These are phyloP conservation scores for Persicaria maculosa DNA, from an alignment of 148 eudicot genomes.

Conservation along the genomic window DNA sequence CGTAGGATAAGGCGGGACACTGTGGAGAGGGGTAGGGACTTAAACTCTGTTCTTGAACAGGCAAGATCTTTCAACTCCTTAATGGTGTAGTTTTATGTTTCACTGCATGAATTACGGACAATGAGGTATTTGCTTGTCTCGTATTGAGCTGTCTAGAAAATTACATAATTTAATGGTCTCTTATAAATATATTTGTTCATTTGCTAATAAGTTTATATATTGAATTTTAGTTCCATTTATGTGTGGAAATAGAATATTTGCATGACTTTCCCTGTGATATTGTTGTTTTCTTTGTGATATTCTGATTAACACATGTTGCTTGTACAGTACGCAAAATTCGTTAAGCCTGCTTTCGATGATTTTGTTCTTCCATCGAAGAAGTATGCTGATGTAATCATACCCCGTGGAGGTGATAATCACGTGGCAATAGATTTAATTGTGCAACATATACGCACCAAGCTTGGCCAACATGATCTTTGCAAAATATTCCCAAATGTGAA, in stretches of 20 bases:
- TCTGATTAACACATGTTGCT: slow-evolving; percentile 4
- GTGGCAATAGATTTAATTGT: slow-evolving; percentile 94
- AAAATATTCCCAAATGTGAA: slow-evolving; percentile 78
- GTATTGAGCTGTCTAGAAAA: too few relatives aligned
- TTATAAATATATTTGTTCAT: neutral
- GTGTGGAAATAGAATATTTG: neutral
- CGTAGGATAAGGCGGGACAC: slow-evolving; percentile 97
- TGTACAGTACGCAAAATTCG: slow-evolving; percentile 95
- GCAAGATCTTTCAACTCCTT: slow-evolving; percentile 32
- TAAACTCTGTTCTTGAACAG: slow-evolving; percentile 93
- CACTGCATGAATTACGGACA: neutral
- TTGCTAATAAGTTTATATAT: neutral
- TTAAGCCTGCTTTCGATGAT: slow-evolving; percentile 97
- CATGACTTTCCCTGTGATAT: neutral
- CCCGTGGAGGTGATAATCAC: slow-evolving; percentile 96
- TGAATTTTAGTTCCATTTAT: neutral
- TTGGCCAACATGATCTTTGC: slow-evolving; percentile 93
- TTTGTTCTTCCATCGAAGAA: slow-evolving; percentile 93
- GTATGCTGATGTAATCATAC: slow-evolving; percentile 95
- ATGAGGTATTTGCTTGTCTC: neutral
- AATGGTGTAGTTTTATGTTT: neutral
- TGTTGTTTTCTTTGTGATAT: neutral
- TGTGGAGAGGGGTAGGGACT: slow-evolving; percentile 93
- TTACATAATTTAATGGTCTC: neutral
- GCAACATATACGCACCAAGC: slow-evolving; percentile 87